phyloP scores from a whole-genome alignment of 1,284 basidiomycete species.

The Ceratobasidium sp. region DNA sequence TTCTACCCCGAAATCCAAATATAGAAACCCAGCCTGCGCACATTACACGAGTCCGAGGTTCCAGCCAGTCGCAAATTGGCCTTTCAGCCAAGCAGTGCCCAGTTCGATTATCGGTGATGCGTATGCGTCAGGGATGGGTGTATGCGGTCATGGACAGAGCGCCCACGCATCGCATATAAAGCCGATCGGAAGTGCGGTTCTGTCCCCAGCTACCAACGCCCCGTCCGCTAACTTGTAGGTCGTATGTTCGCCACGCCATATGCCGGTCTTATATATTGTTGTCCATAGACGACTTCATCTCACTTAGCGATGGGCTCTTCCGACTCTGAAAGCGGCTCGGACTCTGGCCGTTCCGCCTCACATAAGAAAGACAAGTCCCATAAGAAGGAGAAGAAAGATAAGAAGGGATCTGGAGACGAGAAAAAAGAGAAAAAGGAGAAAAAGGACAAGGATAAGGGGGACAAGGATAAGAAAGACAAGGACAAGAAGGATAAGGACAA shows the following conservation, averaged over 20 bases:
- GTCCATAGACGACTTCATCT: neutral
- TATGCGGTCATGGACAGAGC: neutral
- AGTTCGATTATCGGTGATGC: neutral
- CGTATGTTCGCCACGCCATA: neutral
- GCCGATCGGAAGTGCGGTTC: no score
- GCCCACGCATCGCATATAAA: constrained; percentile 13
- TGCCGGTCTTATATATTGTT: neutral
- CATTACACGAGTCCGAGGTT: neutral
- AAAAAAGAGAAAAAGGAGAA: constrained; percentile 2
- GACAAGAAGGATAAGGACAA: neutral
- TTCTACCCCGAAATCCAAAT: constrained; percentile 11
- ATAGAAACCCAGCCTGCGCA: constrained; percentile 2
- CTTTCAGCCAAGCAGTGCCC: neutral
- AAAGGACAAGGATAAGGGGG: neutral
- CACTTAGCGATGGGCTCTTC: constrained; percentile 18
- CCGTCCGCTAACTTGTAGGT: neutral
- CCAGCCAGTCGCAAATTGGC: constrained; percentile 37
- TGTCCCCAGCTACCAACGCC: constrained; percentile 5
- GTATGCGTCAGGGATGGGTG: no score
- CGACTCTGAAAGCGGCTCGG: no score
- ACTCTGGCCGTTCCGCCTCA: constrained; percentile 27
- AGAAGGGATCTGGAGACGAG: no score
- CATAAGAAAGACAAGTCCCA: no score
- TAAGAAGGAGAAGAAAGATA: no score
- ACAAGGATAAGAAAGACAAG: neutral